A percentile compares a stretch with the other conserved stretches of the same genome.
phyloP scores from a whole-genome alignment of 495 filamentous ascomycete genomes.

The Penicillium alfredii region DNA sequence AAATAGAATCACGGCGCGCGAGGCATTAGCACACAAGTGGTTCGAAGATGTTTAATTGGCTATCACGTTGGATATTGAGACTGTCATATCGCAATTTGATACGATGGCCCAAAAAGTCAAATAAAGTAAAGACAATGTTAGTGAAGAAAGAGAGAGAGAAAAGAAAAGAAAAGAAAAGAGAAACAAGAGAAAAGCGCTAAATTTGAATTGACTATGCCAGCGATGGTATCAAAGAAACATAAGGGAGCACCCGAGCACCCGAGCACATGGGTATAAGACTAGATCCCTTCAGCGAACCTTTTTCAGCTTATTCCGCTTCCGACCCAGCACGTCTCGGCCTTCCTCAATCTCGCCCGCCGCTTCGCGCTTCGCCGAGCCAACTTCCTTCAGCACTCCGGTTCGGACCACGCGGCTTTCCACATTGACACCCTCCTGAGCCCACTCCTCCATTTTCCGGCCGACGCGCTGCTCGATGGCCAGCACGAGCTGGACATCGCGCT shows the following conservation, averaged over 20 bases:
- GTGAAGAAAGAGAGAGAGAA: too few species aligned
- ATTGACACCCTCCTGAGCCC: slow-evolving; percentile 82
- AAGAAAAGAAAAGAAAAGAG: too few species aligned
- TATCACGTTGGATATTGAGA: too few species aligned
- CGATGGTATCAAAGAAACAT: slow-evolving; percentile 13
- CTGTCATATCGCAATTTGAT: too few species aligned
- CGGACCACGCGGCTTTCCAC: slow-evolving; percentile 79
- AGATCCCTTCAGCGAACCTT: slow-evolving; percentile 42
- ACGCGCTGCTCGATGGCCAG: slow-evolving; percentile 82
- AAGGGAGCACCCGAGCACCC: too few species aligned
- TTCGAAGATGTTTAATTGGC: too few species aligned
- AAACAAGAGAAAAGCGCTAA: too few species aligned
- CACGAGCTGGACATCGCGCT: slow-evolving; percentile 82
- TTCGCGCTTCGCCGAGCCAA: slow-evolving; percentile 87
- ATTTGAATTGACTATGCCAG: slow-evolving; percentile 2
- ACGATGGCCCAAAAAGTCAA: too few species aligned
- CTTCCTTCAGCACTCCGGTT: slow-evolving; percentile 70
- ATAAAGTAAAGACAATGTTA: too few species aligned
- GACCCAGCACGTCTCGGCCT: slow-evolving; percentile 67
- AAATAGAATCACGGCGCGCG: too few species aligned
- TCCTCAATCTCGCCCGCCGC: slow-evolving; percentile 87
- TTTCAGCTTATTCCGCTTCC: slow-evolving; percentile 42
- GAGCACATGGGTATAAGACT: too few species aligned
- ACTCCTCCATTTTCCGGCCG: slow-evolving; percentile 72
- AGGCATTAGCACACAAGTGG: too few species aligned